Percentiles rank a stretch among this genome's conserved stretches.
phyloP scores from a whole-genome alignment of 202 grass and related monocot genomes.

The Zoysia matrella region DNA sequence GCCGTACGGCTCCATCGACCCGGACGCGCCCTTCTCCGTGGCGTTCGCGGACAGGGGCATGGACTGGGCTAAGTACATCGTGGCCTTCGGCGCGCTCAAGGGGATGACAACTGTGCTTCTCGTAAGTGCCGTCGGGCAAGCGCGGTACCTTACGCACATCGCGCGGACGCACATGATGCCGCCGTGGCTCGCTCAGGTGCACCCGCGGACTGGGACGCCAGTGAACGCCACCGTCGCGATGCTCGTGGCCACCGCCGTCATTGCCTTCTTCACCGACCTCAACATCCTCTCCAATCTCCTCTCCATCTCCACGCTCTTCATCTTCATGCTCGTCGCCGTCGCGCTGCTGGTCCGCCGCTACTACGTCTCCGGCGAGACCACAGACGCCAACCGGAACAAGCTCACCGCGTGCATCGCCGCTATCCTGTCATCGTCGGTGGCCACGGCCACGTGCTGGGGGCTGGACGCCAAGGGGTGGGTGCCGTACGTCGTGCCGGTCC shows the following conservation, averaged over 20 bases:
- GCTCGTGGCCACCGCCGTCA: constrained; percentile 74
- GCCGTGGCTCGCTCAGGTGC: constrained; percentile 73
- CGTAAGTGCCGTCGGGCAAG: constrained; percentile 78
- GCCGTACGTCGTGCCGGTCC: constrained; percentile 60
- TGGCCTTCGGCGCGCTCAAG: constrained; percentile 83
- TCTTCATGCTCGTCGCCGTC: constrained; percentile 91
- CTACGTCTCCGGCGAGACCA: constrained; percentile 76
- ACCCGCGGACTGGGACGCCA: constrained; percentile 64
- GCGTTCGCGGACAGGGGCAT: constrained; percentile 72
- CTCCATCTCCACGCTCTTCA: constrained; percentile 96
- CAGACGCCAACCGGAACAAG: constrained; percentile 49
- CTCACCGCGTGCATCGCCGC: constrained; percentile 49
- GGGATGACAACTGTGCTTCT: constrained; percentile 95
- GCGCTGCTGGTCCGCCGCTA: constrained; percentile 80
- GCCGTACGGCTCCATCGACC: constrained; percentile 69
- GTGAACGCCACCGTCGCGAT: constrained; percentile 81
- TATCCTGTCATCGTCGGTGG: constrained; percentile 62
- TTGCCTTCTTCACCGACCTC: constrained; percentile 89
- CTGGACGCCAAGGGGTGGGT: constrained; percentile 52
- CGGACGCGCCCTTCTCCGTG: constrained; percentile 63
- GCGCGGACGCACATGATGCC: constrained; percentile 82
- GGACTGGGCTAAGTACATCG: constrained; percentile 80
- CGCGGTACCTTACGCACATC: constrained; percentile 85
- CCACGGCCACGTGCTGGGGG: constrained; percentile 68
- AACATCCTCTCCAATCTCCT: constrained; percentile 68